phyloP scores from a whole-genome alignment of 2,329 filamentous ascomycete genomes.

The Cladosporium velox region DNA sequence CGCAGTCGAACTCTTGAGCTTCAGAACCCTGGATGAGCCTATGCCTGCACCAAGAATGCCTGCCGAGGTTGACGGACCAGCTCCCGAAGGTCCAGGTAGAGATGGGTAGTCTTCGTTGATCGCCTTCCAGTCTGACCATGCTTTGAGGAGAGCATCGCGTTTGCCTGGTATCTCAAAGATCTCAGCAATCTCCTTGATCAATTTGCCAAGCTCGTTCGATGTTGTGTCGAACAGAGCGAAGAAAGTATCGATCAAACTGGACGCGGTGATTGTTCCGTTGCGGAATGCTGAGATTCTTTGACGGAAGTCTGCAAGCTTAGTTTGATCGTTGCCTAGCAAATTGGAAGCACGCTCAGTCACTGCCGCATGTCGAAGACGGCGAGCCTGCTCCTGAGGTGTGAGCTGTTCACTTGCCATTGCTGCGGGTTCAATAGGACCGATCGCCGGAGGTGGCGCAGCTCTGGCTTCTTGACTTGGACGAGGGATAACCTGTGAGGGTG shows the following conservation, averaged over 20 bases:
- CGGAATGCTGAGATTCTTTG: slow-evolving; percentile 77
- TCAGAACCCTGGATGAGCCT: slow-evolving; percentile 64
- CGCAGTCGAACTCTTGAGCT: slow-evolving; percentile 68
- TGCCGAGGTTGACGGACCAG: slow-evolving; percentile 58
- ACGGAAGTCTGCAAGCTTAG: slow-evolving; percentile 78
- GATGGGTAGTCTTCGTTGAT: slow-evolving; percentile 96
- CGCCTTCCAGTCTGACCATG: slow-evolving; percentile 93
- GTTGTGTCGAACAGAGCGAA: slow-evolving; percentile 82
- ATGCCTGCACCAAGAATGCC: slow-evolving; percentile 52
- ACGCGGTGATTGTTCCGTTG: slow-evolving; percentile 66
- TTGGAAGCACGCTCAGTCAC: slow-evolving; percentile 84
- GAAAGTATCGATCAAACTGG: slow-evolving; percentile 81
- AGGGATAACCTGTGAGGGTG: slow-evolving; percentile 22
- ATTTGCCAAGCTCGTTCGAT: slow-evolving; percentile 78
- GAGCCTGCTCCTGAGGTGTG: slow-evolving; percentile 77
- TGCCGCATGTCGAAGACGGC: slow-evolving; percentile 74
- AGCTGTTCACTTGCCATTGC: slow-evolving; percentile 44
- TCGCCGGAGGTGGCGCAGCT: slow-evolving; percentile 42
- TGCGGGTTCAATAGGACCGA: slow-evolving; percentile 34
- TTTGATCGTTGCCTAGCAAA: slow-evolving; percentile 73
- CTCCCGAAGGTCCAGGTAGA: slow-evolving; percentile 72
- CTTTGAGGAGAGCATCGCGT: slow-evolving; percentile 70
- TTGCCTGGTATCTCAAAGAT: slow-evolving; percentile 84
- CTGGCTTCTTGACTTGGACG: slow-evolving; percentile 41
- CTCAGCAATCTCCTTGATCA: slow-evolving; percentile 88